Base-by-base conservation (phyloP, 164 flowering plant species). In the Nymphaea colorata region DNA sequence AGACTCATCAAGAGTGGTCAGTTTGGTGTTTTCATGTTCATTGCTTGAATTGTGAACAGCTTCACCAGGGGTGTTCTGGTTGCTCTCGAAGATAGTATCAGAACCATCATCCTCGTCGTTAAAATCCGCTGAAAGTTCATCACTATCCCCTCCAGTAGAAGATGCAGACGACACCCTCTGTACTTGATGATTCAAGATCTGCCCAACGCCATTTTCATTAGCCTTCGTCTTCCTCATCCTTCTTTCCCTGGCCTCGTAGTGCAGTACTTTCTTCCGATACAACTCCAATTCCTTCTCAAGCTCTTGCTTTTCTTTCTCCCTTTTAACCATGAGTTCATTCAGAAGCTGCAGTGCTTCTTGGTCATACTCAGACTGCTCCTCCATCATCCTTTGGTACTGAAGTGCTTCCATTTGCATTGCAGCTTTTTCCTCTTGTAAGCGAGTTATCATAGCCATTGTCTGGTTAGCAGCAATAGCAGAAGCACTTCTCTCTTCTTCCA, bases 311-410 rank as follows among this genome's bases (percentile, higher is more conserved):
- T 87, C 88, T 44, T 78, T 82, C 63, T 93, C 96, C 71, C 77
- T 84, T 70, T 82, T 87, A 2, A 57, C 71, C 11, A 90, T 76
- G 57, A 82, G 63, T 42, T 82, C 89, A 57, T 79, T 88, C 76
- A 85, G 67, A 11, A 67, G 82, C 64, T 84, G 84, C 43, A 93
- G 45, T 3, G 86, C 96, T 66, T 87, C 92, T 62, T 84, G 80
- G 66, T 93, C 96, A 68, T 88, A 89, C 79, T 90, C 96, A 36
- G 87, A 87, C 65, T 90, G 97, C 76, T 90, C 98, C 66, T 93
- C 97, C 94, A 93, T 93, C 94, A 93, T 82, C 69, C 98, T 86
- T 76, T 86, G 89, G 77, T 90, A 90, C 72, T 93, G 98, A 67
- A 88, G 76, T 4, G 94, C 92, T 71, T 90, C 96, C 98, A 89